Base-by-base conservation (phyloP, 2,329 filamentous ascomycete species). In the Corynespora cassiicola region DNA sequence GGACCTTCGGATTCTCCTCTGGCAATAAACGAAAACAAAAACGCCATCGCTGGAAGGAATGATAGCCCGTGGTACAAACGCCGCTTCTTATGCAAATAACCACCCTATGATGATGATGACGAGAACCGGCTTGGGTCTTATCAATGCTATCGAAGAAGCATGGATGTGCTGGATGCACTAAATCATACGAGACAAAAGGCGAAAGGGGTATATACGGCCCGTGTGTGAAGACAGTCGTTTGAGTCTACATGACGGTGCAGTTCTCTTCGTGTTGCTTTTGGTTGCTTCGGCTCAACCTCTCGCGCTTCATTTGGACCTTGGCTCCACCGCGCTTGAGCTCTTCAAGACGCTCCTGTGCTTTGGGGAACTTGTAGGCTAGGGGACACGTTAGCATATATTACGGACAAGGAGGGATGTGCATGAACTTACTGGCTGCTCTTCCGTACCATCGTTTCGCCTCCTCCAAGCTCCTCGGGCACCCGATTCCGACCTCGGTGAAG, bases 371-470 rank as follows among this genome's bases (percentile, higher is more conserved):
- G 74, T 97, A 92, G 42, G 91, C 92, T 96, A n/a, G 52, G 36
- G 44, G 4, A 18, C 9, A 7, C 5, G 33, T 65, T 46, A 63
- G 52, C 40, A 12, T 17, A 22, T 11, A 16, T n/a, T 8, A 9
- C 3, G 11, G 16, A 15, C 5, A 4, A 14, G 25, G 6, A 18
- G 5, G 20, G 19, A 24, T 7, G 14, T 14, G 6, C 18, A 24
- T 17, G 15, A n/a, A 84, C 90, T 83, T 78, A 96, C 92, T 88
- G 65, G 94, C 94, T 70, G 94, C 91, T 67, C 92, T 81, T 81
- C 91, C 96, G 72, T 99, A 99, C 94, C 94, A 99, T 56, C 90
- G 82, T 77, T 95, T 96, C 15, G 92, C 94, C 71, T 97, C 94
- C 59, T 99, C 94, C 56, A 96, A 60, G 65, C 92, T 95, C 7